Base-by-base conservation (phyloP, 2,329 filamentous ascomycete species). In the Aplosporella prunicola region DNA sequence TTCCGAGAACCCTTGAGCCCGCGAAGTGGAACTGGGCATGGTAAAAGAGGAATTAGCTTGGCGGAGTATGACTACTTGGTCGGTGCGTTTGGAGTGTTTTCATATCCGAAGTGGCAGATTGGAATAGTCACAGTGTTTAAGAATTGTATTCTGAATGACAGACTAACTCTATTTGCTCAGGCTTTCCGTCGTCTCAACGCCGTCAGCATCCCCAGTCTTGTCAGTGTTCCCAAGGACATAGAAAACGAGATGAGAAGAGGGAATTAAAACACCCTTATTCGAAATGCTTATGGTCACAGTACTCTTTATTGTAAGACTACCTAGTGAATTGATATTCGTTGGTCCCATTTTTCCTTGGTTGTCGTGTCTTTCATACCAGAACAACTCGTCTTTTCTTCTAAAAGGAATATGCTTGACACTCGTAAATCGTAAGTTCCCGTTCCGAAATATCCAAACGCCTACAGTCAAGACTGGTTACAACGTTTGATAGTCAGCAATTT, bases 181-280 rank as follows among this genome's bases (percentile, higher is more conserved):
- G 68, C 64, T 32, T 68, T 74, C 51, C 61, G 69, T 34, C 63
- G 66, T 38, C 52, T 73, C 28, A 74, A 73, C 43, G 62, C 67
- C 9, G 61, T 69, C 5, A 64, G 62, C 8, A 68, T 73, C 3
- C 71, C 70, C 7, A 63, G 64, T 43, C 53, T 72, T 38, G 63
- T 74, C 5, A 55, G 55, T 26, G 69, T 74, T 23, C 71, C 70
- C 2, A 73, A 72, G 59, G 65, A 64, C 41, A 66, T 64, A 16
- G 64, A 67, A 44, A 68, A 72, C 47, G 68, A 74, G 50, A 59
- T 58, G 4, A 59, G 69, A 55, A 64, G 50, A 46, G 65, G 67
- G 27, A 69, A 69, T 42, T 59, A 55, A 44, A 32, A 11, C 7
- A 45, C n/a, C n/a, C n/a, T n/a, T n/a, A n/a, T n/a, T n/a, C n/a